Evolutionary conservation across 208 protist genomes (phyloP).

Genomic region (Trichomonas gallinae): DNA sequence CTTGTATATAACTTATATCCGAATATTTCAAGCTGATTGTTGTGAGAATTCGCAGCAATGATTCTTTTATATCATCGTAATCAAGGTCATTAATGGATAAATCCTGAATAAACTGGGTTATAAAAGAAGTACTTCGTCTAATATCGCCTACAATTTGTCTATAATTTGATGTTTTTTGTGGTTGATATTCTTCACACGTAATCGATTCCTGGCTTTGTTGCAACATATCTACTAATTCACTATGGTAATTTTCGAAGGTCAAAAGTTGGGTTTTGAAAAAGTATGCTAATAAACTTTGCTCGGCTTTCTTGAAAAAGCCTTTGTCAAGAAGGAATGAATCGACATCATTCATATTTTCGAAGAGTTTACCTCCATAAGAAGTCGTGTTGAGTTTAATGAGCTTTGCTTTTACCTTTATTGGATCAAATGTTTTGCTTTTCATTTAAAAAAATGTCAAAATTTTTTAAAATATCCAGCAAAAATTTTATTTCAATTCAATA

Average conservation of each 20-base stretch:
- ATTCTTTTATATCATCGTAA: background rate
- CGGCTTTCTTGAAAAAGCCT: background rate
- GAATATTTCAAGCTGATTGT: background rate
- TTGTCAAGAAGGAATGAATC: background rate
- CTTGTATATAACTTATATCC: background rate
- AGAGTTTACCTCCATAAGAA: background rate
- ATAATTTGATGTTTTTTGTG: background rate
- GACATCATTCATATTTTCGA: background rate
- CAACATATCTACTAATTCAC: background rate
- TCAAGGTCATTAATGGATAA: background rate
- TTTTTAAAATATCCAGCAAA: too few species aligned
- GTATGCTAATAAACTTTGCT: background rate
- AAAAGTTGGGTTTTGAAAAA: background rate
- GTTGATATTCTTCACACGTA: too few species aligned
- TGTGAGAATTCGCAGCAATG: background rate
- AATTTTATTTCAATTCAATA: too few species aligned
- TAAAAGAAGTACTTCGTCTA: background rate
- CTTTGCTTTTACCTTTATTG: too few species aligned
- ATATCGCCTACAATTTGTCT: background rate
- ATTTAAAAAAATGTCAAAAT: too few species aligned
- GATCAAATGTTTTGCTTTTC: too few species aligned
- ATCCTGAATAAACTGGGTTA: background rate
- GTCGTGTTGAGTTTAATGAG: background rate
- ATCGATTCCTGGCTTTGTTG: background rate
- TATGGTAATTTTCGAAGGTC: background rate